phyloP scores from a whole-genome alignment of 352 stramenopile genomes.

The Peronospora tabacina region DNA sequence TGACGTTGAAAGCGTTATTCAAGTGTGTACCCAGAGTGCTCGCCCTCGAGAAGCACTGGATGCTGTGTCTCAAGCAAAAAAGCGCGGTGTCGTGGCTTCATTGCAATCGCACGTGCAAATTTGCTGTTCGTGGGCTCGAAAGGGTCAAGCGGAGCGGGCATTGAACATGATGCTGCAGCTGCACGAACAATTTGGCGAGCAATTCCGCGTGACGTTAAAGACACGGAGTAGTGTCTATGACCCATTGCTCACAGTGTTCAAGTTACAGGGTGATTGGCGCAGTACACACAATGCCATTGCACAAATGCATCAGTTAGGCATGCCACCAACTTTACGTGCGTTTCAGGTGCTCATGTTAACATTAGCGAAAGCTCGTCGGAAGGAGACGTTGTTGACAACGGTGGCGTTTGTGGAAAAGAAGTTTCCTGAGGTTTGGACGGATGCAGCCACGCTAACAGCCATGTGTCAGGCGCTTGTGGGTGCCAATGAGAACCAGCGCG shows the following conservation, averaged over 20 bases:
- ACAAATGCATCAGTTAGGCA: constrained; percentile 51
- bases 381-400: constrained; percentile 41
- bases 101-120: constrained; percentile 40
- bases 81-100: constrained; percentile 29
- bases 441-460: constrained; percentile 46
- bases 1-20: constrained; percentile 31
- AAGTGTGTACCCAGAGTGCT: constrained; percentile 35
- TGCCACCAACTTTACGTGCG: constrained; percentile 40
- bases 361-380: constrained; percentile 35
- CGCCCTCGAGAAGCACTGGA: constrained; percentile 49
- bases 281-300: constrained; percentile 43
- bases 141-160: constrained; percentile 40
- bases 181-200: constrained; percentile 8
- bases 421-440: constrained; percentile 27
- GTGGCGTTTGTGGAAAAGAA: constrained; percentile 40
- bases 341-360: constrained; percentile 62
- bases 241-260: constrained; percentile 47
- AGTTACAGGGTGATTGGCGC: constrained; percentile 54
- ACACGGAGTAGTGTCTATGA: constrained; percentile 32
- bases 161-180: constrained; percentile 36
- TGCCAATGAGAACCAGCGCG: constrained; percentile 32
- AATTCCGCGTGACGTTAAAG: constrained; percentile 15
- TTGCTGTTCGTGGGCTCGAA: constrained; percentile 38
- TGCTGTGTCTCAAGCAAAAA: constrained; percentile 32
- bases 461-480: constrained; percentile 58